phyloP scores from a whole-genome alignment of 371 early-diverging fungal genomes.

The Gilbertella persicaria region DNA sequence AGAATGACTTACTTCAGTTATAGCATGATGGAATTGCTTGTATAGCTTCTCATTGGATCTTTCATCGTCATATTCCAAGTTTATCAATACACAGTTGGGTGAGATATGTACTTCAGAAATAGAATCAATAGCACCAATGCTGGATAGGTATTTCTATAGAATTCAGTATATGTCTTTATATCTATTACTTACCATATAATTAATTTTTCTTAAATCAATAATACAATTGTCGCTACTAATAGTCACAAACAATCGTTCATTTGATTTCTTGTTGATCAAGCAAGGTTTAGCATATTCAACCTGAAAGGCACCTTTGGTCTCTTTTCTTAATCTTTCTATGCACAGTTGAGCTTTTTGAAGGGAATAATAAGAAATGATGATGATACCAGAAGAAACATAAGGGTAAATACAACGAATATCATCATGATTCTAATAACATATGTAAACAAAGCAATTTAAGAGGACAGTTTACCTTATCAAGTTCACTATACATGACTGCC shows the following conservation, averaged over 20 bases:
- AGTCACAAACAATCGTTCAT: conserved; percentile 6
- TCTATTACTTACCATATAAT: conserved; percentile 12
- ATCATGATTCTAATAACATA: not conserved
- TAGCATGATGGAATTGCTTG: not conserved
- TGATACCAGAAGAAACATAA: conserved; percentile 1
- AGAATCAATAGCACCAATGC: conserved; percentile 9
- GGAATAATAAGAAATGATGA: conserved; percentile 14
- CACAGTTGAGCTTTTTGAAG: conserved; percentile 4
- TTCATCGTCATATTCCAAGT: conserved; percentile 18
- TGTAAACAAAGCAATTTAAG: too few species aligned
- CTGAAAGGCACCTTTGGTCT: not conserved
- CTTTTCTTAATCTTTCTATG: not conserved
- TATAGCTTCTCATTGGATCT: not conserved
- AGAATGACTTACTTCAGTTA: not conserved
- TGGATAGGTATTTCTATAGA: conserved; percentile 10
- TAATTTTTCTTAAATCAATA: not conserved
- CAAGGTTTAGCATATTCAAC: conserved; percentile 8
- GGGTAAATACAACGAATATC: conserved; percentile 7
- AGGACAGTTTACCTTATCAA: not conserved
- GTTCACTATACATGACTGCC: not conserved
- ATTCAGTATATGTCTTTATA: not conserved
- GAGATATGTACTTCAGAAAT: conserved; percentile 6
- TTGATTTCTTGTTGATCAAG: not conserved
- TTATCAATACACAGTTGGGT: not conserved
- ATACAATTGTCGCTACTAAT: not conserved